phyloP scores from a whole-genome alignment of 345 rosid genomes.

The Durio zibethinus region DNA sequence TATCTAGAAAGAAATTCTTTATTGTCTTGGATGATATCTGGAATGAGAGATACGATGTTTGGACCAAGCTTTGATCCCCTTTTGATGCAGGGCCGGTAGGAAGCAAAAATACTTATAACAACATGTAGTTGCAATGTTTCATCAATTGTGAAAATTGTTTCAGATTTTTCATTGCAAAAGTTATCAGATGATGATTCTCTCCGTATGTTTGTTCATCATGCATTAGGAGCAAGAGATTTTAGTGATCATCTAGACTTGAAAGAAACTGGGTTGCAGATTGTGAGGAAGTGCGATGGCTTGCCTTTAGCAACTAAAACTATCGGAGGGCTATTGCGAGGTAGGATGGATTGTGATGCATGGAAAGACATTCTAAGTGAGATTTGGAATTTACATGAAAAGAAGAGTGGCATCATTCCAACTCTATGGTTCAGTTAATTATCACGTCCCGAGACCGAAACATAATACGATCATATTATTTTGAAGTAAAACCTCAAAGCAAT shows the following conservation, averaged over 20 bases:
- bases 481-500: too few species aligned
- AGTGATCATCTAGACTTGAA: neutral
- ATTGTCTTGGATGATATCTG: slow-evolving; percentile 14
- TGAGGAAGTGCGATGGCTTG: neutral
- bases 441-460: too few species aligned
- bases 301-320: slow-evolving; percentile 18
- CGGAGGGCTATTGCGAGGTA: neutral
- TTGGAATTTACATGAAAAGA: neutral
- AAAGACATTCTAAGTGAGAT: neutral
- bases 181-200: slow-evolving; percentile 5
- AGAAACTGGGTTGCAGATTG: slow-evolving; percentile 3
- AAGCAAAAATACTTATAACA: slow-evolving; percentile 27
- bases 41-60: neutral
- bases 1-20: neutral
- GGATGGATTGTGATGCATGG: neutral
- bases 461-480: too few species aligned
- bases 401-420: neutral
- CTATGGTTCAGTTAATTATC: slow-evolving; percentile 20
- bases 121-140: neutral
- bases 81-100: neutral
- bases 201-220: neutral
- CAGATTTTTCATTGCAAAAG: neutral
- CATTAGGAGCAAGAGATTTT: neutral
- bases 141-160: neutral
- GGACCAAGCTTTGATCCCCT: neutral